Base-by-base conservation (phyloP, 495 filamentous ascomycete genomes). In the Annulohypoxylon moriforme region DNA sequence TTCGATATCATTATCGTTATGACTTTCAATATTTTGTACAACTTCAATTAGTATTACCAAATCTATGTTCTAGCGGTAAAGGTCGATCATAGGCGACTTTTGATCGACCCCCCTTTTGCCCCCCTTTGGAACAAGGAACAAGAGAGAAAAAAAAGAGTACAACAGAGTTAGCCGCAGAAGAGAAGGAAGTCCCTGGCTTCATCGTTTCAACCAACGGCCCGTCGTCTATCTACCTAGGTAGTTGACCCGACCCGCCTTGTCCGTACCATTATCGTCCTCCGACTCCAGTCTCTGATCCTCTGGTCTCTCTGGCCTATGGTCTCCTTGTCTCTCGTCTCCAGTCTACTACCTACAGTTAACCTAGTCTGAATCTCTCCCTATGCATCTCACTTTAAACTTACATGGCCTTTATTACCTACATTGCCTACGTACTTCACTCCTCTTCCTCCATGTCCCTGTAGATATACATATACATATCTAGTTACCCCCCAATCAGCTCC, bases 31-130 rank as follows among this genome's bases (percentile, higher is more conserved):
- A 61, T 69, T 44, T 25, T 58, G 59, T 70, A 68, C 60, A 49
- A 53, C 65, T 67, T 68, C 58, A 42, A 67, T 67, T 63, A 16
- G 20, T 40, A 47, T 58, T 52, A 20, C 33, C n/a, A 64, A 70
- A 33, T 60, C 52, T 18, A 44, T 44, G 4, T 44, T 44, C 20
- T 58, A 58, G 71, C 71, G 74, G 68, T 71, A 71, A 76, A 69
- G 40, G 22, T 50, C 62, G 62, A 58, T 57, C 50, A 56, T 34
- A 14, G 50, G 33, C 38, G 55, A 56, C 38, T 56, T 58, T 25
- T 1, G 42, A 55, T 44, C 42, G 55, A 31, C 34, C 53, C 16
- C 14, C 22, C 24, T 8, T 25, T 27, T 7, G 11, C 22, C 24
- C 47, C 47, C 46, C 18, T 11, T 25, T 49, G 46, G 46, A 53